Base-by-base conservation (phyloP, 805 yeast genomes). In the Komagataella populi region DNA sequence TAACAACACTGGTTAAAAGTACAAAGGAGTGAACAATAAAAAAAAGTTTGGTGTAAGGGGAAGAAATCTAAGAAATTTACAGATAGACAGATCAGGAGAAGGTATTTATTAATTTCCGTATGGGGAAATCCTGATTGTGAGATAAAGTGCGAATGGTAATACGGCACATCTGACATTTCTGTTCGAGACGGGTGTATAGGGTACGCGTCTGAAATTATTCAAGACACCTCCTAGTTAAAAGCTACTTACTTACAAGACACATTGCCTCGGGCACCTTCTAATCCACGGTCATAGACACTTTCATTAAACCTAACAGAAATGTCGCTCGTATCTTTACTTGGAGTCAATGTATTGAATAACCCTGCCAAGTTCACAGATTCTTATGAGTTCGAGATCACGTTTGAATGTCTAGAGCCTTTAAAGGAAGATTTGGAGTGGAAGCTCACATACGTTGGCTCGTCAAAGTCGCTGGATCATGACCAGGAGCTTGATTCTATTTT, bases 351-450 rank as follows among this genome's bases (percentile, higher is more conserved):
- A 24, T 75, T 91, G 52, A 91, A 88, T 65, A 93, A 93, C 60
- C 99, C 99, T 3, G 97, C 98, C 4, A 80, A 84, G 57, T 93
- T 93, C 71, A 74, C 87, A 3, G 97, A 87, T 60, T 87, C 97
- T 2, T 93, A 93, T 59, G 95, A 93, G 64, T 90, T 93, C 63
- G 98, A 93, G 66, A 93, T 93, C 67, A 93, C 99, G 0, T 93
- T 93, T 62, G 99, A 93, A 67, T 93, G 99, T 66, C 70, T 91
- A 48, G 99, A 93, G 66, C 89, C 96, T 1, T 71, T 93, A 57
- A 87, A 80, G 60, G 89, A 85, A 60, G 99, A 93, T 65, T 73
- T 93, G 53, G 99, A 93, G 66, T 93, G 99, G 99, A 93, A 93
- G 65, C 72, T 93, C 53, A 91, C 96, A 1, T 93, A 93, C 59